Evolutionary conservation across 75 land plant species (phyloP), one percentile per base, ranked within the genome.

Genomic region (Sequoiadendron giganteum): DNA sequence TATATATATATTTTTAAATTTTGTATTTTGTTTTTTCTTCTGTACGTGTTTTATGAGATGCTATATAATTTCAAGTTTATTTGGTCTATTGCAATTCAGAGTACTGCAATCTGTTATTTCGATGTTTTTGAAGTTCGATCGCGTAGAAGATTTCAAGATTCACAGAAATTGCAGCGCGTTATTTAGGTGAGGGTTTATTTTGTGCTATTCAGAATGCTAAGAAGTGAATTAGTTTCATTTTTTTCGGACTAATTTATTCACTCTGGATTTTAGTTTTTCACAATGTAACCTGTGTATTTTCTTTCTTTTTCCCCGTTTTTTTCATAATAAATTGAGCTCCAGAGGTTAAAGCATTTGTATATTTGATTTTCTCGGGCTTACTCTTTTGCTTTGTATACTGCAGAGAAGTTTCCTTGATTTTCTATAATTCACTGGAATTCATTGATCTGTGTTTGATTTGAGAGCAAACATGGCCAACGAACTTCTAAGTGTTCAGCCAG

Each of bases 401-500:
- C 70, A 25, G n/a, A 21, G 70, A 25, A 21, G 70, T 65, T 21
- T 25, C n/a, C 3, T 65, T 65, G 70, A 25, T 21, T 21, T 58
- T 25, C 28, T 7, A 8, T 5, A 65, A 65, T 65, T 65, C 28
- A 25, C 28, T 21, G 70, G 28, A 65, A 65, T 65, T 25, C n/a
- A 65, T 65, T 25, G 70, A 65, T 65, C 28, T 65, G 9, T 18
- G 65, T 58, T 14, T 58, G 65, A 58, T 58, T 21, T 16, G 65
- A 18, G 70, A 25, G 70, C 36, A 80, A 40, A 16, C 25, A 80
- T 80, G 83, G 82, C 82, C 58, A 86, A 84, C 85, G 92, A 87
- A 61, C 54, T 93, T 88, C 86, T 93, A 90, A 88, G 93, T 38
- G 85, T 93, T 88, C 88, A 85, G n/a, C 93, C 95, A 11, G 92